Conservation (phyloP, 257 asterid genomes). For the Echium plantagineum region DNA sequence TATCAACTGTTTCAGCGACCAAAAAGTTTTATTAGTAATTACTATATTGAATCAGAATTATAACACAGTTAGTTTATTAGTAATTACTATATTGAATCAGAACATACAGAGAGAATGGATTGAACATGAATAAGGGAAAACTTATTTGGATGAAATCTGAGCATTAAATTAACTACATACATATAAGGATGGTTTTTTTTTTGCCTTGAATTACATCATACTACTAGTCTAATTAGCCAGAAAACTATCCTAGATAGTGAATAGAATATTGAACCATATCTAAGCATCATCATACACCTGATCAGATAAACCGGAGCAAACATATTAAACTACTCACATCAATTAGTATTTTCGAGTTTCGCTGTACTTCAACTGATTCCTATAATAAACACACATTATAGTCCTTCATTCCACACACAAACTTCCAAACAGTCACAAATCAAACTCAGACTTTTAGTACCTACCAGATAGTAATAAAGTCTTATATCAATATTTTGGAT, state of each 20-base stretch:
- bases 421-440: conserved; percentile 41
- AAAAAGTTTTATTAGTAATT: background rate
- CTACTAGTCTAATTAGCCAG: background rate
- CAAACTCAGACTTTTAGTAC: conserved; percentile 18
- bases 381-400: too few relatives aligned
- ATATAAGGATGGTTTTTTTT: too few relatives aligned
- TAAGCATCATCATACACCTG: conserved; percentile 17
- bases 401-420: conserved; percentile 27
- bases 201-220: background rate
- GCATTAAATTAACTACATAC: too few relatives aligned
- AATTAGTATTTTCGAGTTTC: too few relatives aligned
- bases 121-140: too few relatives aligned
- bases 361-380: too few relatives aligned
- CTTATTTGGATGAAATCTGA: too few relatives aligned
- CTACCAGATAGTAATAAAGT: conserved; percentile 4
- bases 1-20: conserved; percentile 43
- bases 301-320: too few relatives aligned
- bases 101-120: too few relatives aligned
- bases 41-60: background rate
- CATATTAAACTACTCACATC: too few relatives aligned
- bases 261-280: conserved; percentile 2
- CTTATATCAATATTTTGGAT: too few relatives aligned
- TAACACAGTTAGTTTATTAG: background rate
- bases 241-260: background rate
- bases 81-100: too few relatives aligned